Evolutionary conservation across 139 green algal species (phyloP), one percentile per base, ranked within the genome.

Genomic region (Picochlorum sp.): DNA sequence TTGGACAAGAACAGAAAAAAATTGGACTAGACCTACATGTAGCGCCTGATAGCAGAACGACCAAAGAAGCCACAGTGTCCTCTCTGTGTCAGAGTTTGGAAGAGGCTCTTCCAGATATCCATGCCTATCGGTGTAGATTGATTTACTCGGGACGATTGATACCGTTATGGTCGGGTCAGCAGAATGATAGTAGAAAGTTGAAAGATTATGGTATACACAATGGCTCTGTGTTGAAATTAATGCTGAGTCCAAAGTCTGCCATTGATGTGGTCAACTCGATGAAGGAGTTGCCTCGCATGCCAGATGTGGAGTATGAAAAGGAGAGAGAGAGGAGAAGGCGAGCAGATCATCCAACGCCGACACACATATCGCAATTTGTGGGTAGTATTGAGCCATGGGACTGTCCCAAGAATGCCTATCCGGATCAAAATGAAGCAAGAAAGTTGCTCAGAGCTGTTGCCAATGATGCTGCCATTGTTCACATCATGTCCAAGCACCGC

Each of bases 381-480:
- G 47, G 58, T 1, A 18, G 30, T 11, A 81, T 73, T 55, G 52
- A 73, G 47, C 58, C 67, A 2, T 80, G 74, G 69, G 31, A 80
- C 37, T n/a, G 11, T 2, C 65, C 73, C 2, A 47, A 60, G 20
- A 62, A 79, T 21, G 21, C 1, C 3, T 85, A 83, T 20, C 54
- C 70, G 4, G 8, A 41, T 0, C 68, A 74, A 0, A 18, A 45
- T 6, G 64, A 81, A 11, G 87, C 86, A 5, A 54, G 84, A 38
- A 75, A 84, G 66, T 68, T 95, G 20, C 76, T 92, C 24, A 67
- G 90, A 65, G 45, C 62, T 13, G 60, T 80, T 18, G 70, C 78
- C 59, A 68, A 57, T 4, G 89, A 96, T 69, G 75, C 79, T 1
- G 89, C 84, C 15, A 88, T 96, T 51, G 26, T 76, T 11, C 78